Percentiles rank a stretch among this genome's conserved stretches.
These are phyloP conservation scores for Coemansia reversa DNA, from an alignment of 192 early-diverging fungal genomes.

Conservation along the genomic window DNA sequence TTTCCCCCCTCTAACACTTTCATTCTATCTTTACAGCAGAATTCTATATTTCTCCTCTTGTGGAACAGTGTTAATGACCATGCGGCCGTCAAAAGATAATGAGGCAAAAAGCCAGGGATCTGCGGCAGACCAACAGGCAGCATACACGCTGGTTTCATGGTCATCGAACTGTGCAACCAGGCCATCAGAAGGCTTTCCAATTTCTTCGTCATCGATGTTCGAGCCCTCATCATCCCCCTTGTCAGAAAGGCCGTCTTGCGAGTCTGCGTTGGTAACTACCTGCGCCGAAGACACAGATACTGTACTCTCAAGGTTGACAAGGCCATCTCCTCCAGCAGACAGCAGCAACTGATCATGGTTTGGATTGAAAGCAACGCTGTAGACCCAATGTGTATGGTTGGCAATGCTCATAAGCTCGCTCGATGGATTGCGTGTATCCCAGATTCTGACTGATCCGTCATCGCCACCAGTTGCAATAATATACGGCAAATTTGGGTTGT, in stretches of 20 bases:
- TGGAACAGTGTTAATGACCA: slow-evolving; percentile 92
- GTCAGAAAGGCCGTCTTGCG: background rate
- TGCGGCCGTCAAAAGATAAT: slow-evolving; percentile 87
- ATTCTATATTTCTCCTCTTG: slow-evolving; percentile 84
- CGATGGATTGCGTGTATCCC: slow-evolving; percentile 71
- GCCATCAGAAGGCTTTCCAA: slow-evolving; percentile 64
- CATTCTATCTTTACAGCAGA: slow-evolving; percentile 40
- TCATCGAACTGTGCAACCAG: slow-evolving; percentile 86
- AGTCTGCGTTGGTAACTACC: slow-evolving; percentile 15
- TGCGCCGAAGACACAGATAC: slow-evolving; percentile 84
- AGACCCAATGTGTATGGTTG: slow-evolving; percentile 90
- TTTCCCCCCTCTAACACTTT: background rate
- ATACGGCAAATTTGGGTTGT: slow-evolving; percentile 85
- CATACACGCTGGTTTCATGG: slow-evolving; percentile 93
- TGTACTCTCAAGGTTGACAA: slow-evolving; percentile 83
- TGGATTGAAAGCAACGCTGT: slow-evolving; percentile 79
- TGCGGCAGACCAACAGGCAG: slow-evolving; percentile 82
- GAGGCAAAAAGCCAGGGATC: slow-evolving; percentile 96
- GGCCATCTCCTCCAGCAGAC: slow-evolving; percentile 79
- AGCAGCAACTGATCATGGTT: slow-evolving; percentile 93
- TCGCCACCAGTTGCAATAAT: slow-evolving; percentile 83
- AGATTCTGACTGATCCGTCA: slow-evolving; percentile 83
- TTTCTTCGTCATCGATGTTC: slow-evolving; percentile 5
- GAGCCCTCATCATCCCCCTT: slow-evolving; percentile 17
- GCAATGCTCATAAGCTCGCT: slow-evolving; percentile 64